phyloP scores from a whole-genome alignment of 2,329 filamentous ascomycete species.

The Talaromyces sp. region DNA sequence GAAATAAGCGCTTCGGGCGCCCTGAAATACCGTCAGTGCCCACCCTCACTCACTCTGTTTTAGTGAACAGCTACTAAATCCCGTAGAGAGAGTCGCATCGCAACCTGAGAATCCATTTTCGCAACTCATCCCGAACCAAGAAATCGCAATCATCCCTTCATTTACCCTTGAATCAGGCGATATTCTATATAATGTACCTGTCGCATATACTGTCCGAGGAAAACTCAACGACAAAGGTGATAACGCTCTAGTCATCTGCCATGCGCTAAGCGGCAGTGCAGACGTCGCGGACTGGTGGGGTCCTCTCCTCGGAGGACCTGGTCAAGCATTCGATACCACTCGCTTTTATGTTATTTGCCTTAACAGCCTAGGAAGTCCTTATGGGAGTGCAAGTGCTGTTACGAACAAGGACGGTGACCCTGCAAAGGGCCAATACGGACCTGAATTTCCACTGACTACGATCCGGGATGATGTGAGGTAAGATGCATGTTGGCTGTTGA shows the following conservation, averaged over 20 bases:
- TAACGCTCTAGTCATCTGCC: slow-evolving; percentile 63
- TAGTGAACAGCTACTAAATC: slow-evolving; percentile 49
- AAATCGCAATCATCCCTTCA: slow-evolving; percentile 78
- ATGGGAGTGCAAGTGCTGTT: slow-evolving; percentile 54
- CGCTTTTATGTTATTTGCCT: slow-evolving; percentile 54
- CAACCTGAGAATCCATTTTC: slow-evolving; percentile 93
- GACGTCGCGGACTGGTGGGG: slow-evolving; percentile 58
- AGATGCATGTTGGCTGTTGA: slow-evolving; percentile 33
- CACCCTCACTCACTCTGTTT: background rate
- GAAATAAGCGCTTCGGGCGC: background rate
- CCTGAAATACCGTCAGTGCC: slow-evolving; percentile 18
- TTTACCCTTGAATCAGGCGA: slow-evolving; percentile 94
- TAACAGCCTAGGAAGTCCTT: slow-evolving; percentile 55
- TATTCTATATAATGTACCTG: slow-evolving; percentile 68
- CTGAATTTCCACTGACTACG: slow-evolving; percentile 93
- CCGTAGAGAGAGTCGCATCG: slow-evolving; percentile 52
- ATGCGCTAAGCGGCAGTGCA: slow-evolving; percentile 54
- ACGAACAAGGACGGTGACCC: slow-evolving; percentile 81
- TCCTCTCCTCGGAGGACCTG: slow-evolving; percentile 51
- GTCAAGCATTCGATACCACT: slow-evolving; percentile 53
- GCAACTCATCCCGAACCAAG: slow-evolving; percentile 79
- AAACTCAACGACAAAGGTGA: slow-evolving; percentile 54
- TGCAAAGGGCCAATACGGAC: slow-evolving; percentile 75
- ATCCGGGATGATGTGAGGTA: slow-evolving; percentile 94
- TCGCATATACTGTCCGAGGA: slow-evolving; percentile 64